Evolutionary conservation across 2,329 filamentous ascomycete species (phyloP).

Genomic region (Geosmithia putterillii): DNA sequence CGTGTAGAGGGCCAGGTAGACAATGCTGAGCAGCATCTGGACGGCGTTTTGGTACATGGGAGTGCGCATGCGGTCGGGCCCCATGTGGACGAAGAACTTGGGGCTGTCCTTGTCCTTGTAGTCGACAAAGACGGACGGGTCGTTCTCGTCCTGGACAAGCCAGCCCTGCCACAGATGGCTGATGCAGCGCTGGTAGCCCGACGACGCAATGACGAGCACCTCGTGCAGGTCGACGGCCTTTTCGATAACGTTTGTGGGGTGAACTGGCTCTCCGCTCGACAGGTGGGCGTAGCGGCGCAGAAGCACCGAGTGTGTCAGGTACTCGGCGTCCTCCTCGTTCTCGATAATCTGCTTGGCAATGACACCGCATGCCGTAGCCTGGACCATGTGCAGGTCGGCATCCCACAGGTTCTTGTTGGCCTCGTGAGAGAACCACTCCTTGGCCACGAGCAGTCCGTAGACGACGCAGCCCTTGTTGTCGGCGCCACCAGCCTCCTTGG

Average conservation of each 20-base stretch:
- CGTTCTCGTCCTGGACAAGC: conserved; percentile 90
- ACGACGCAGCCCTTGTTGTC: conserved; percentile 72
- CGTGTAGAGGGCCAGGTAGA: conserved; percentile 80
- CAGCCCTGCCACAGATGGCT: conserved; percentile 88
- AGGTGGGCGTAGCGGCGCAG: conserved; percentile 83
- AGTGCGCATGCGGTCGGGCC: conserved; percentile 88
- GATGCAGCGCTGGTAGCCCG: conserved; percentile 93
- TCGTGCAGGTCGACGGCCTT: conserved; percentile 89
- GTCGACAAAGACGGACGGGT: conserved; percentile 79
- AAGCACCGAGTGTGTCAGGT: conserved; percentile 69
- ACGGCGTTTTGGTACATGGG: conserved; percentile 87
- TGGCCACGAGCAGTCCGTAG: conserved; percentile 64
- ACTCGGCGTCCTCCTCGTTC: conserved; percentile 63
- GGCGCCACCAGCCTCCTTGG: conserved; percentile 66
- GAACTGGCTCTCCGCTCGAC: conserved; percentile 56
- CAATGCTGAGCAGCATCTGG: conserved; percentile 71
- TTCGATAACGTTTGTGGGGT: conserved; percentile 80
- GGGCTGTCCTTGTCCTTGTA: conserved; percentile 74
- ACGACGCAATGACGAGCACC: conserved; percentile 75
- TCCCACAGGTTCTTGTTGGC: conserved; percentile 81
- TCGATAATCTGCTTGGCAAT: conserved; percentile 83
- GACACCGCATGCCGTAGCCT: conserved; percentile 77
- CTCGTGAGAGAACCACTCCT: conserved; percentile 68
- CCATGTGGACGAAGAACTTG: conserved; percentile 68
- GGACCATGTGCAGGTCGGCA: conserved; percentile 66